phyloP scores from a whole-genome alignment of 257 asterid genomes.

The Phtheirospermum japonicum region DNA sequence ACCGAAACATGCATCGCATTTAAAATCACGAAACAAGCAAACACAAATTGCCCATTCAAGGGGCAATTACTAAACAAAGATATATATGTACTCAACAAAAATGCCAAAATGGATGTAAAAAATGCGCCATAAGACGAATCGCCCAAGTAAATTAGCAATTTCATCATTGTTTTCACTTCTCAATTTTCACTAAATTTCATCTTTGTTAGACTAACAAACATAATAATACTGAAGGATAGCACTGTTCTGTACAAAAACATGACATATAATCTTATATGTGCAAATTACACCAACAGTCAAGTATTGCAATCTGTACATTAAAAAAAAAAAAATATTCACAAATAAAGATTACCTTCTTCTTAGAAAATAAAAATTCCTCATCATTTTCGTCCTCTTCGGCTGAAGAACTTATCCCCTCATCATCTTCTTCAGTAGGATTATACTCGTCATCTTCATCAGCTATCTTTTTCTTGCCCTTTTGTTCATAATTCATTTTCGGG shows the following conservation, averaged over 20 bases:
- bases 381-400: conserved; percentile 50
- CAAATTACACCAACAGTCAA: too few species aligned
- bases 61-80: neutral
- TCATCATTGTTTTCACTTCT: too few species aligned
- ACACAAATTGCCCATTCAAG: too few species aligned
- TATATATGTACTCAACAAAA: neutral
- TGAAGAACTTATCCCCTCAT: conserved; percentile 45
- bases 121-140: too few species aligned
- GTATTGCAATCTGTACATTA: neutral
- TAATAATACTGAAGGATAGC: too few species aligned
- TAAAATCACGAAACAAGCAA: conserved; percentile 6
- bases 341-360: conserved; percentile 44
- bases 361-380: conserved; percentile 42
- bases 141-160: too few species aligned
- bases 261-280: too few species aligned
- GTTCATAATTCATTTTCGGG: conserved; percentile 36
- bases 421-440: conserved; percentile 50
- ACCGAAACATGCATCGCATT: conserved; percentile 12
- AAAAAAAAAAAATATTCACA: neutral
- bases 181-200: too few species aligned
- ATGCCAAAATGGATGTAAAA: too few species aligned
- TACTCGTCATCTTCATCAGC: conserved; percentile 82
- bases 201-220: too few species aligned
- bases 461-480: conserved; percentile 57
- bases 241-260: too few species aligned